Evolutionary conservation across 139 green algal species (phyloP), one percentile per base, ranked within the genome.

Genomic region (Chlamydomonas urium): DNA sequence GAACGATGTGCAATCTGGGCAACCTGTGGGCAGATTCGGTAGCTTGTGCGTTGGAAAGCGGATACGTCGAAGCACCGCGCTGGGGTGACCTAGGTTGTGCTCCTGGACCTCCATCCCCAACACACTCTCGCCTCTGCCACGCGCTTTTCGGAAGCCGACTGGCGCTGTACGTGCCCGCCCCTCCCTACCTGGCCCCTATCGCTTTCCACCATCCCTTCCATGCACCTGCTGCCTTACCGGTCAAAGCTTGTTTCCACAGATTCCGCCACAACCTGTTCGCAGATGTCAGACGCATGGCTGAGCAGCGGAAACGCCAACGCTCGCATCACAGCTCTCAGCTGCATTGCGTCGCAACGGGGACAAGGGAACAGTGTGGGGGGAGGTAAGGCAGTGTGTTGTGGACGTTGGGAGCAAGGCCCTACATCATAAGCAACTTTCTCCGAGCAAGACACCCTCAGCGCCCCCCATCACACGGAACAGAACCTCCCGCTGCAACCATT

Each of bases 241-340:
- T 63, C 53, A 63, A 63, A 63, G 53, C n/a, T 36, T 10, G 53
- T 17, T 33, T 63, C 53, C 53, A 63, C 53, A 63, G 53, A 31
- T 10, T 63, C 53, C 6, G 14, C 6, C 6, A 63, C 19, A 10
- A 63, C 26, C n/a, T 63, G 17, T 26, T 31, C 26, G 26, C 53
- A 63, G n/a, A 63, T 31, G n/a, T 33, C 29, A 10, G 10, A 14
- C 29, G 53, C 53, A 63, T 63, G 53, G 10, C 19, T 14, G 53
- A 36, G 10, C 10, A 63, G n/a, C 26, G 53, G 53, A 33, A 21
- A 31, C 24, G 29, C 14, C 10, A 63, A 21, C 29, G 53, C 29
- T 6, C 53, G 53, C n/a, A 21, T 63, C 6, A 63, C 6, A 6
- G n/a, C 10, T 5, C 53, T 14, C 53, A n/a, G n/a, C n/a, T n/a